phyloP scores from a whole-genome alignment of 352 stramenopile species.

The Pythium pyrilobum region DNA sequence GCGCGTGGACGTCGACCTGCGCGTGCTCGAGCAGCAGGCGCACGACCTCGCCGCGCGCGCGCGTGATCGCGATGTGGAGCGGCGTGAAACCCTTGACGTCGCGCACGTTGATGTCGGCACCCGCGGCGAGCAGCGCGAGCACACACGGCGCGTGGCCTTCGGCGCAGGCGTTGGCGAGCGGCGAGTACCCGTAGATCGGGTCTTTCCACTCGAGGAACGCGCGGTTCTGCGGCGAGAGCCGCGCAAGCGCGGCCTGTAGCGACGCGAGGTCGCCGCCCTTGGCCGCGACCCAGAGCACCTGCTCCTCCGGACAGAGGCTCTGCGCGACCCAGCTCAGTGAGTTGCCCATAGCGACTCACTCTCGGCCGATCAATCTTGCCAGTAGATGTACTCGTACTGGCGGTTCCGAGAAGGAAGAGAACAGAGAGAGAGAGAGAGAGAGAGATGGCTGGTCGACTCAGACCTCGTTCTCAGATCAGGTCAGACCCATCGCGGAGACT shows the following conservation, averaged over 20 bases:
- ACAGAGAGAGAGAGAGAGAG: background rate
- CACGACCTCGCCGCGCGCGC: constrained; percentile 68
- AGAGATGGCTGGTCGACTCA: background rate
- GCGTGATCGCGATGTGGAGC: constrained; percentile 53
- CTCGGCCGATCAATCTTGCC: no score
- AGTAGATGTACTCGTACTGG: no score
- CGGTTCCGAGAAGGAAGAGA: no score
- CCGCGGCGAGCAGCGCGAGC: constrained; percentile 40
- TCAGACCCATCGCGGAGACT: background rate
- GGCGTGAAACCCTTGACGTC: constrained; percentile 61
- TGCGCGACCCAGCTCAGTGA: constrained; percentile 68
- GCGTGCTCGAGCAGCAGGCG: constrained; percentile 49
- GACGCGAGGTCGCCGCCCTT: constrained; percentile 58
- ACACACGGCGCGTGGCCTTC: constrained; percentile 64
- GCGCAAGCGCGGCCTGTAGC: constrained; percentile 42
- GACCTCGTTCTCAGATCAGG: background rate
- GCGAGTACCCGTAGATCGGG: constrained; percentile 53
- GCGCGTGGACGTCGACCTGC: constrained; percentile 45
- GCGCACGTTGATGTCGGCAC: constrained; percentile 49
- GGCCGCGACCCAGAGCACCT: constrained; percentile 69
- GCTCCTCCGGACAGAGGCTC: constrained; percentile 64
- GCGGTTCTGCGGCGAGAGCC: constrained; percentile 50
- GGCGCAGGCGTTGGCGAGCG: constrained; percentile 53
- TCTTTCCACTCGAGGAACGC: constrained; percentile 71
- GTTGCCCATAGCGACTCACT: constrained; percentile 48